These are phyloP conservation scores for Monosporascus sp. DNA, from an alignment of 2,329 filamentous ascomycete species.

Conservation along the genomic window DNA sequence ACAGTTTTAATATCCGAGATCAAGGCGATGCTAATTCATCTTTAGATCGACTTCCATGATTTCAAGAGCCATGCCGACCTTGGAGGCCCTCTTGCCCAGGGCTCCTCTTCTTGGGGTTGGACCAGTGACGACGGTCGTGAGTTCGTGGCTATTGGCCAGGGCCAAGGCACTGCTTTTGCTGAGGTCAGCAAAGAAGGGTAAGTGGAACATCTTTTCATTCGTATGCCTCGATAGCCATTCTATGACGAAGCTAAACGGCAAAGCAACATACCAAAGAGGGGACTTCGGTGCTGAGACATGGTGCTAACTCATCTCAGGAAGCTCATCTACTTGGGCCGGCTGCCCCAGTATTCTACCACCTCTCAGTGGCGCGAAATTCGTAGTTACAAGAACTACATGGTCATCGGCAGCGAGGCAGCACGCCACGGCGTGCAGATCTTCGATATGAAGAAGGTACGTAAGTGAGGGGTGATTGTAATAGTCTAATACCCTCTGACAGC, in stretches of 20 bases:
- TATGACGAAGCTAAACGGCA: too few species aligned
- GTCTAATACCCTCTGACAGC: too few species aligned
- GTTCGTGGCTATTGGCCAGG: conserved; percentile 42
- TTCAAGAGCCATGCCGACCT: conserved; percentile 47
- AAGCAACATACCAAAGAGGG: too few species aligned
- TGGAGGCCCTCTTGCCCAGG: conserved; percentile 34
- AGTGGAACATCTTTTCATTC: too few species aligned
- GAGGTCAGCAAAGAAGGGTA: conserved; percentile 37
- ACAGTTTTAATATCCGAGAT: neutral
- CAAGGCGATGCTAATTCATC: neutral
- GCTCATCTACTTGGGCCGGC: conserved; percentile 40
- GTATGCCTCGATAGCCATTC: too few species aligned
- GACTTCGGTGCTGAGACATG: too few species aligned
- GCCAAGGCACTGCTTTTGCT: conserved; percentile 45
- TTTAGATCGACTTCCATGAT: conserved; percentile 8
- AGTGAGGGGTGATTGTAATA: too few species aligned
- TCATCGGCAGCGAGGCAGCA: conserved; percentile 36
- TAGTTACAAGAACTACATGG: conserved; percentile 28
- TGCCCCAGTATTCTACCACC: conserved; percentile 33
- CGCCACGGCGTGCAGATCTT: conserved; percentile 58
- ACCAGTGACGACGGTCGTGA: conserved; percentile 42
- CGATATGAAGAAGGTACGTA: conserved; percentile 42
- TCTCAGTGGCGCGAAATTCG: conserved; percentile 35
- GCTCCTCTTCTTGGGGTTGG: conserved; percentile 41
- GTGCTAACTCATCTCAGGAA: conserved; percentile 10